Conservation (phyloP, 2,329 filamentous ascomycete species). For the Trichothecium sympodiale region DNA sequence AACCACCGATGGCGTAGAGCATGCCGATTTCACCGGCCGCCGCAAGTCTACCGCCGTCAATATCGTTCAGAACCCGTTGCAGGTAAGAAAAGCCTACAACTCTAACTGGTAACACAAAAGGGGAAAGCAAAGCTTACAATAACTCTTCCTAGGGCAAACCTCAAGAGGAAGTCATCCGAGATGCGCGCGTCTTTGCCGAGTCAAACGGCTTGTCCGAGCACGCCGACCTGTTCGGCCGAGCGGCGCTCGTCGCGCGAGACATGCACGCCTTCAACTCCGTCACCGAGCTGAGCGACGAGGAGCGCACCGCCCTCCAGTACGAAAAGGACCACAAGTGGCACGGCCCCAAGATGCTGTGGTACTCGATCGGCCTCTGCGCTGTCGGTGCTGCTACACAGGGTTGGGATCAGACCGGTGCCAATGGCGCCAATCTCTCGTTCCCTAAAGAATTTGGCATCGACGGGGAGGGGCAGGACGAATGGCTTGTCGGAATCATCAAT, state of each 20-base stretch:
- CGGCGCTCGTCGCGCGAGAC: constrained; percentile 23
- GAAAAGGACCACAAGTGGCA: constrained; percentile 49
- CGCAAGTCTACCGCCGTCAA: constrained; percentile 2
- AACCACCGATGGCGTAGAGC: not conserved
- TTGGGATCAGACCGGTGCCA: constrained; percentile 54
- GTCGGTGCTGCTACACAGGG: constrained; percentile 46
- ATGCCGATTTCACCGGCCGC: constrained; percentile 1
- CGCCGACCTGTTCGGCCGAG: constrained; percentile 27
- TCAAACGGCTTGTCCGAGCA: constrained; percentile 36
- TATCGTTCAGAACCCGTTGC: constrained; percentile 5
- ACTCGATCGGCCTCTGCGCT: constrained; percentile 40
- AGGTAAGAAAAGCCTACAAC: constrained; percentile 2
- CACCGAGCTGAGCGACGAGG: constrained; percentile 16
- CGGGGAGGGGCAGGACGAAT: constrained; percentile 30
- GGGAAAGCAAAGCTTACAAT: too few species aligned
- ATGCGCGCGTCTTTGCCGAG: constrained; percentile 40
- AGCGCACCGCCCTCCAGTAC: constrained; percentile 23
- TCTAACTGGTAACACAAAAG: too few species aligned
- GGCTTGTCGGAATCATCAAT: constrained; percentile 22
- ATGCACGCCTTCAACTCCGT: constrained; percentile 13
- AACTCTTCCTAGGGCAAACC: constrained; percentile 13
- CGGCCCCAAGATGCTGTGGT: constrained; percentile 30
- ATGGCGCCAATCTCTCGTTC: constrained; percentile 51
- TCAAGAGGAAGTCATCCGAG: constrained; percentile 11
- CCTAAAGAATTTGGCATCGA: constrained; percentile 28